These are phyloP conservation scores for Potentilla sterilis DNA, from an alignment of 306 rosid species.

Conservation along the genomic window DNA sequence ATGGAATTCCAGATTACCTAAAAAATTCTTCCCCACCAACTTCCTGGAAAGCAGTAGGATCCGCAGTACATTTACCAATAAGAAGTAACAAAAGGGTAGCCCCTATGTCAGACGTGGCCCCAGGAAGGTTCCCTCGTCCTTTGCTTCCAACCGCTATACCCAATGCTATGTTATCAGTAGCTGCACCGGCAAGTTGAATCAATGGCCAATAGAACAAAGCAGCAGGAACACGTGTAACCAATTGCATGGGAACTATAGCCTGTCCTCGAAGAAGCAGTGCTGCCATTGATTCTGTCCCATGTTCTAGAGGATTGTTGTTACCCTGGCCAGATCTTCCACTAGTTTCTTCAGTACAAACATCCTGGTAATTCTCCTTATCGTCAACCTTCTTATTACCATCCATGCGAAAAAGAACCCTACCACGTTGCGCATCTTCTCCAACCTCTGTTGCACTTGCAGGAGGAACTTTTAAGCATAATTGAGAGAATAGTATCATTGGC, in stretches of 20 bases:
- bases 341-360: constrained; percentile 53
- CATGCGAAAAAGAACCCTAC: constrained; percentile 34
- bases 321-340: constrained; percentile 45
- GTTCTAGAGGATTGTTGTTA: constrained; percentile 50
- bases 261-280: constrained; percentile 83
- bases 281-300: constrained; percentile 74
- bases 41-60: constrained; percentile 77
- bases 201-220: constrained; percentile 91
- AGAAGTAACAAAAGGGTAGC: constrained; percentile 87
- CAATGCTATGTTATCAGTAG: constrained; percentile 86
- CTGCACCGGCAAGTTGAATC: constrained; percentile 96
- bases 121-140: constrained; percentile 96
- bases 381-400: constrained; percentile 45
- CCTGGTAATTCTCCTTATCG: constrained; percentile 40
- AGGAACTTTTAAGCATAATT: constrained; percentile 87
- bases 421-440: constrained; percentile 62
- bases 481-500: constrained; percentile 92
- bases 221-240: constrained; percentile 92
- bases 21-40: constrained; percentile 88
- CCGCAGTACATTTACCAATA: constrained; percentile 93
- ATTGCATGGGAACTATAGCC: constrained; percentile 90
- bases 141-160: constrained; percentile 99
- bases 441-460: constrained; percentile 48
- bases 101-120: constrained; percentile 94
- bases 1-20: constrained; percentile 55